Base-by-base conservation (phyloP, 352 stramenopile genomes). In the Thalassiosira hispida region DNA sequence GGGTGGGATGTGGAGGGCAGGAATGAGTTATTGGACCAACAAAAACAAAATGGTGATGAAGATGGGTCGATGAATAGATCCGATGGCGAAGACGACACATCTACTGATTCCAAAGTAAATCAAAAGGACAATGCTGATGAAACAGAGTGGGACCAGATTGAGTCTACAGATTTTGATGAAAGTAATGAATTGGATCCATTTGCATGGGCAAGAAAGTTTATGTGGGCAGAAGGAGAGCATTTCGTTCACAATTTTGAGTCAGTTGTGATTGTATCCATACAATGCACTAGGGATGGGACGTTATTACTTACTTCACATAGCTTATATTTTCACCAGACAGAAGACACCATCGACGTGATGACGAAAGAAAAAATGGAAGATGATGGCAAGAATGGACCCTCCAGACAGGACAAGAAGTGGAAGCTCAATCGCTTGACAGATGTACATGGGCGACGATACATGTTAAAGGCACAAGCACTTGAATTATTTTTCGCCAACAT, bases 401-500 rank as follows among this genome's bases (percentile, higher is more conserved):
- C 52, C 0, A 80, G 70, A 27, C 69, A 82, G 16, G 81, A 92
- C 67, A 74, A 59, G 49, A 84, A 85, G 63, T 95, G 86, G 90
- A 84, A 82, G 31, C 76, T 95, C 16, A 90, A 81, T 83, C 66
- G 87, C 20, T 62, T 96, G 29, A 89, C 81, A 20, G 88, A 95
- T 75, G 74, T 94, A 7, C 89, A 95, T 71, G 89, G 89, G 29
- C 79, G 91, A 29, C 75, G 92, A 16, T 95, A 94, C 62, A 90
- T 96, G 76, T 74, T 96, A 14, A 88, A 91, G 56, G 72, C 86
- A 31, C 87, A 94, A 73, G 93, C 87, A 1, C 33, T 96, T 14
- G 93, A 96, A 61, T 71, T 96, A 46, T 96, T 96, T 69, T 95
- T 96, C 57, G 75, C 81, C 2, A 88, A 95, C 62, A 86, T 89